Percentiles rank a stretch among this genome's conserved stretches.
Conservation (phyloP, 257 asterid species). For the Apocynum venetum region DNA sequence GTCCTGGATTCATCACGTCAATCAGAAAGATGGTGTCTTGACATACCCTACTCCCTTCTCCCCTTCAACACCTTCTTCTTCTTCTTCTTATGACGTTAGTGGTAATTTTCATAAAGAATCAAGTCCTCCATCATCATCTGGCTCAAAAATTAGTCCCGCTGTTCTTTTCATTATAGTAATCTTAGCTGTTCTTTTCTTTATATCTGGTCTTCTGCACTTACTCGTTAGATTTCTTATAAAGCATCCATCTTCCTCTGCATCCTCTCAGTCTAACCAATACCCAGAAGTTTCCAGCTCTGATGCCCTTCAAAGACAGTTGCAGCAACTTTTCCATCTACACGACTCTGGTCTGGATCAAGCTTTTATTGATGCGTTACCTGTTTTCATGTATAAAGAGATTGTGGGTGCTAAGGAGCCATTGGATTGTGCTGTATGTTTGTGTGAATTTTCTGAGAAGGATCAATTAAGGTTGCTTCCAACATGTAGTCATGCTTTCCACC, state of each 20-base stretch:
- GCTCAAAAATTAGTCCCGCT: conserved; percentile 75
- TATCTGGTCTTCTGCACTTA: conserved; percentile 90
- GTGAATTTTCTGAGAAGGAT: conserved; percentile 71
- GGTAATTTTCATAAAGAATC: conserved; percentile 34
- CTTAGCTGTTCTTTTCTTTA: conserved; percentile 77
- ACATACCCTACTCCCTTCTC: conserved; percentile 45
- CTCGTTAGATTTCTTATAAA: conserved; percentile 86
- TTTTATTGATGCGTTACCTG: conserved; percentile 82
- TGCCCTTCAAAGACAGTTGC: conserved; percentile 81
- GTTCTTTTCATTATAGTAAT: conserved; percentile 75
- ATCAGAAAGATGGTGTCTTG: conserved; percentile 43
- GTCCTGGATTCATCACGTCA: conserved; percentile 51
- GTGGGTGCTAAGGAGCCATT: conserved; percentile 85
- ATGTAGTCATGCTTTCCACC: conserved; percentile 95
- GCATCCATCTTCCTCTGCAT: conserved; percentile 44
- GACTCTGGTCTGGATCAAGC: conserved; percentile 93
- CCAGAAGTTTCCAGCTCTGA: conserved; percentile 63
- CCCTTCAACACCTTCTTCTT: conserved; percentile 34
- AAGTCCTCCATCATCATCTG: conserved; percentile 44
- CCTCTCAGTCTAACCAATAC: conserved; percentile 53
- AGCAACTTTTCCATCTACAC: conserved; percentile 81
- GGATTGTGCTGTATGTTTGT: conserved; percentile 91
- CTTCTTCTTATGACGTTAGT: conserved; percentile 32
- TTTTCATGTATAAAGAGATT: conserved; percentile 72
- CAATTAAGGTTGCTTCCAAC: conserved; percentile 80